Evolutionary conservation across 1,139 yeast genomes (phyloP), one percentile per base, ranked within the genome.

Genomic region (Hyphopichia burtonii): DNA sequence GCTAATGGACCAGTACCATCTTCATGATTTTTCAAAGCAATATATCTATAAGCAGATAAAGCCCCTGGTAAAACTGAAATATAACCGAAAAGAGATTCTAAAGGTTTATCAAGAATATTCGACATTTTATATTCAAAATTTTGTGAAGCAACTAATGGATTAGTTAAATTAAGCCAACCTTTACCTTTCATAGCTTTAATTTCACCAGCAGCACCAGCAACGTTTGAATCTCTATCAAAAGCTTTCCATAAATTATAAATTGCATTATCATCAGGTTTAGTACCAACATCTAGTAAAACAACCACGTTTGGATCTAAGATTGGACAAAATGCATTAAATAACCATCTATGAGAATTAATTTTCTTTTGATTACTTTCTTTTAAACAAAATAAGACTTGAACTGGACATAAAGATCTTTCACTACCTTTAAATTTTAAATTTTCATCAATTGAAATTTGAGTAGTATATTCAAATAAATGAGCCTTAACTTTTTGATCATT

Each of bases 161-260:
- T 93, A 25, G 88, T 65, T 50, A 93, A 69, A 48, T 89, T 87
- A 20, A 70, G 58, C 78, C 96, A 88, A 15, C 83, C 86, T 57
- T 82, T 86, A 36, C 98, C 98, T 54, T 86, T 88, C 87, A 91
- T 86, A 1, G 97, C 90, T 49, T 86, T 86, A 57, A 93, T 90
- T 63, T 93, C 97, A 47, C 99, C 99, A 15, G 97, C 96, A 1
- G 96, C 98, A 51, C 98, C 99, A 1, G 96, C 99, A 43, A 91
- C 96, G 55, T 91, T 90, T 1, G 97, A 89, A 61, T 93, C 97
- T 54, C 84, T 78, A 61, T 93, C 98, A 61, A 93, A 93, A 0
- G 96, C 96, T 64, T 93, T 93, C 99, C 99, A 93, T 48, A 93
- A 71, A 53, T 90, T 93, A 58, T 93, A 93, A 31, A 91, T 70